Conservation (phyloP, 2,329 filamentous ascomycete genomes). For the Xylaria sp. region DNA sequence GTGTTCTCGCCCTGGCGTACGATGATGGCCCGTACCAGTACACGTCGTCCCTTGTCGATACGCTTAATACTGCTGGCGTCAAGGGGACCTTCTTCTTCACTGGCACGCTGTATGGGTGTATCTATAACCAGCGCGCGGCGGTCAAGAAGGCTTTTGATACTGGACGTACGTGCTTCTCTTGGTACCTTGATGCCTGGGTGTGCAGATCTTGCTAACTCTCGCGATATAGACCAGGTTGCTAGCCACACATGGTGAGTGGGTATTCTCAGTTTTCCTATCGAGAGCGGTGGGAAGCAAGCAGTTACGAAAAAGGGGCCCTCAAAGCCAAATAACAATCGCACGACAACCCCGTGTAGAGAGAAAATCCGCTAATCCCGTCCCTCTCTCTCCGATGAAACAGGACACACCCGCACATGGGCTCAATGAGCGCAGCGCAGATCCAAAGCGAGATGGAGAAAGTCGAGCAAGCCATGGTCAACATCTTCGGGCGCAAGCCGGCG, state of each 20-base stretch:
- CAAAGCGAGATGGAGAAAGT: constrained; percentile 61
- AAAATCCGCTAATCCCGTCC: not conserved
- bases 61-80: constrained; percentile 58
- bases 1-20: constrained; percentile 62
- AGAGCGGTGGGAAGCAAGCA: not conserved
- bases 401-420: constrained; percentile 60
- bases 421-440: constrained; percentile 53
- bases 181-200: not conserved
- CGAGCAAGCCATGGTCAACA: constrained; percentile 63
- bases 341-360: too few relatives aligned
- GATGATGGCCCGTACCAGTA: constrained; percentile 65
- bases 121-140: constrained; percentile 62
- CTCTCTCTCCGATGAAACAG: constrained; percentile 38
- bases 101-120: constrained; percentile 62
- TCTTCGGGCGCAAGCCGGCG: constrained; percentile 60
- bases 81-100: constrained; percentile 67
- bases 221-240: constrained; percentile 57
- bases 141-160: constrained; percentile 63
- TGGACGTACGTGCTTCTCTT: constrained; percentile 51
- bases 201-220: constrained; percentile 10
- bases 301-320: too few relatives aligned
- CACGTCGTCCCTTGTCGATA: constrained; percentile 62
- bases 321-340: not conserved
- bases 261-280: too few relatives aligned
- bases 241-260: constrained; percentile 65